Evolutionary conservation across 345 rosid genomes (phyloP), one percentile per base, ranked within the genome.

Genomic region (Camelina hispida): DNA sequence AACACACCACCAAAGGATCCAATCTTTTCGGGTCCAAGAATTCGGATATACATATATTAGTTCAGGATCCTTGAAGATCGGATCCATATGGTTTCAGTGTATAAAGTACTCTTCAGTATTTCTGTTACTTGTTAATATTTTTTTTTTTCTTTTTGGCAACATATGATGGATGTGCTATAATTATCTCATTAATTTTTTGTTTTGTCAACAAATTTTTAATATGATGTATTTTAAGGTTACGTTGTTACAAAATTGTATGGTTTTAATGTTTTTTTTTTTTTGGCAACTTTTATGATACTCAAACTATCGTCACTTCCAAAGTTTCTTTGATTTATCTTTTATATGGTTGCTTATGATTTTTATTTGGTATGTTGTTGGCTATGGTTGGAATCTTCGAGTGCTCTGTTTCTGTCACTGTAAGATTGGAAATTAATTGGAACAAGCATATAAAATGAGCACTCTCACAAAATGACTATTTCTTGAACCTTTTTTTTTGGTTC

Each of bases 401-500:
- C 20, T 43, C 35, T 44, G 34, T 16, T 9, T 44, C 5, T 28
- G 35, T 4, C 47, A 46, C 55, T 10, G 28, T 46, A n/a, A 5
- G 38, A 44, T 10, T 9, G 9, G 20, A 42, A 20, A 16, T 58
- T 32, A n/a, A 2, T 40, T 13, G 34, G 34, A 22, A 62, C 32
- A 42, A 62, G 6, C 7, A 52, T 22, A 20, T 25, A 4, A 25
- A 20, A 7, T 7, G 13, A 25, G 35, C n/a, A 6, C 50, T 51
- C 51, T 40, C 53, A 28, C 51, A 35, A 40, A 43, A 25, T 73
- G 46, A 67, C 60, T 40, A 44, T 43, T 59, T 57, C 22, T 63
- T 43, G 35, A 3, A 52, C 52, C 50, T 69, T 32, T 32, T 12
- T n/a, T 8, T 46, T 42, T 72, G 22, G 43, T 38, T 16, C 37